Base-by-base conservation (phyloP, 345 rosid species). In the Euphorbia pulcherrima region DNA sequence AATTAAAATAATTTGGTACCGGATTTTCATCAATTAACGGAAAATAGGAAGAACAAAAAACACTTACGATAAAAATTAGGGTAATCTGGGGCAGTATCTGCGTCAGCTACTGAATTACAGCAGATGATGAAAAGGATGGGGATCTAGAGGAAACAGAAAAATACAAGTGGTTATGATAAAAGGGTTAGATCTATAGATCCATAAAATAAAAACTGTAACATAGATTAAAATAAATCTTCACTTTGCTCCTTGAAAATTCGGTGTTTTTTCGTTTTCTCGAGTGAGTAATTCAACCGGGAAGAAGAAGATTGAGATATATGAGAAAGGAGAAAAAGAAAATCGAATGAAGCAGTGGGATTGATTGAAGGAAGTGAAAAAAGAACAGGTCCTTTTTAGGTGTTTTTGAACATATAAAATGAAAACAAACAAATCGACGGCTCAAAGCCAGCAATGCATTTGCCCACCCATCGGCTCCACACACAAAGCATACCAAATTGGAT, bases 111-210 rank as follows among this genome's bases (percentile, higher is more conserved):
- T 67, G 78, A 77, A 79, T 21, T 48, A 73, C 12, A 66, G 46
- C 58, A 70, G 72, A 60, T 24, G 83, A 48, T 48, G 57, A 76
- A 71, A 73, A 68, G 68, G 80, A 82, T 55, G 83, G 83, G 77
- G 89, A 85, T 85, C 86, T 83, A 64, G 82, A 81, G 52, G 80
- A 79, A 75, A 84, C 72, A 74, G 68, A 74, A 62, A 75, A 76
- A 73, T 72, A 83, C 83, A 77, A 77, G 78, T 66, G 79, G 73
- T 74, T 67, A n/a, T 55, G 4, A 60, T 7, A 16, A 56, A 68
- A 53, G 74, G 46, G 69, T 74, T 74, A 79, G 85, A 84, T 83
- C 91, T 71, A 75, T 27, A 75, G 83, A 87, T 87, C 85, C 82
- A 78, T 74, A 75, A 65, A 80, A 77, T 62, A 81, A 70, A 75